Percentiles rank a stretch among this genome's conserved stretches.
Conservation (phyloP, 164 flowering plant genomes). For the Amborella trichopoda region DNA sequence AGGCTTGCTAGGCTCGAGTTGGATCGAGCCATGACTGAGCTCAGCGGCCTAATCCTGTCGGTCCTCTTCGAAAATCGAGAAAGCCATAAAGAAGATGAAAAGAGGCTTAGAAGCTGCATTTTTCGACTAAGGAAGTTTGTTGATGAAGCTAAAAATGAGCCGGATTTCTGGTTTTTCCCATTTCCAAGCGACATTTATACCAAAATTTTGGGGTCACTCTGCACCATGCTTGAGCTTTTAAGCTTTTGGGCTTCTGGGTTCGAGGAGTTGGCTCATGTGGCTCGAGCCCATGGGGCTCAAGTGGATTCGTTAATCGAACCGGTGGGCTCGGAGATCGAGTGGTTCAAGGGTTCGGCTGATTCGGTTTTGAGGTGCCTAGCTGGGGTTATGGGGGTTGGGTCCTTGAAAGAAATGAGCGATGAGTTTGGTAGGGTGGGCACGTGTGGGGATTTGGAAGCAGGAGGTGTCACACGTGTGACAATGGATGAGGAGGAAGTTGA, state of each 20-base stretch:
- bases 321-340: constrained; percentile 34
- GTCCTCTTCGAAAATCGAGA: constrained; percentile 5
- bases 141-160: constrained; percentile 67
- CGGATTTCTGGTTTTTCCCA: constrained; percentile 79
- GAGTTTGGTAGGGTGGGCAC: constrained; percentile 15
- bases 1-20: constrained; percentile 48
- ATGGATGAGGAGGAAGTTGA: constrained; percentile 29
- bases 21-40: constrained; percentile 15
- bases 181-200: constrained; percentile 40
- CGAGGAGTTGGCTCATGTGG: constrained; percentile 22
- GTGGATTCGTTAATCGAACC: constrained; percentile 17
- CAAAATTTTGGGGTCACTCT: constrained; percentile 35
- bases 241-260: constrained; percentile 26
- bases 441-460: neutral
- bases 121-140: constrained; percentile 33
- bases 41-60: constrained; percentile 22
- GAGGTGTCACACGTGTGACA: constrained; percentile 5
- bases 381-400: constrained; percentile 38
- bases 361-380: constrained; percentile 30
- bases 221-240: constrained; percentile 48
- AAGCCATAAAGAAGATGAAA: constrained; percentile 13
- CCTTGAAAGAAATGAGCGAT: constrained; percentile 29
- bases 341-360: constrained; percentile 21
- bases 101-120: constrained; percentile 23
- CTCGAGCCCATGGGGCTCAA: constrained; percentile 6